Evolutionary conservation across 306 rosid species (phyloP), one percentile per base, ranked within the genome.

Genomic region (Phaseolus lunatus): DNA sequence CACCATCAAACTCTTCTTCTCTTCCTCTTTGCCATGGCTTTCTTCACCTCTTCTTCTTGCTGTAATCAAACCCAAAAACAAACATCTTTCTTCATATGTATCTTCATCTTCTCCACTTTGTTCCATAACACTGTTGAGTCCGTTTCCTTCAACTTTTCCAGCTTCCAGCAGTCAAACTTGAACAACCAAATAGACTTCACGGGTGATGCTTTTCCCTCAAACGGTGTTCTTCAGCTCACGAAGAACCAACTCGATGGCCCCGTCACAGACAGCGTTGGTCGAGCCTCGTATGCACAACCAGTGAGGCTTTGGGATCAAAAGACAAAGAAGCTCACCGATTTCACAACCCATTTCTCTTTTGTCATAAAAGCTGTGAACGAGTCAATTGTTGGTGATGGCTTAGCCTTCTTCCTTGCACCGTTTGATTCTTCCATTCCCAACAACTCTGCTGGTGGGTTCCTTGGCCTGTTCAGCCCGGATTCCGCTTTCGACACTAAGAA

Each of bases 261-360:
- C 16, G 80, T 86, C 27, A 73, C 78, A 4, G 5, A 45, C 10
- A 94, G 98, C 11, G 73, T 13, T 0, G 98, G 98, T 5, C 86
- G 96, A 3, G 91, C 91, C 62, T 86, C 88, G 0, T 90, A 64
- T 2, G 54, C 68, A 0, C 64, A 79, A 13, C 92, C 91, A 0
- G 84, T 94, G 33, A 89, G 4, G 63, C 84, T 91, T 5, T 94
- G 89, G 86, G 90, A 94, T 11, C 77, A 59, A 58, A 16, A 15
- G 67, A 89, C 92, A 0, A 57, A 76, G 15, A 75, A 72, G 54
- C 82, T 90, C 35, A 63, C 96, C 3, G 91, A 87, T 68, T 91
- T 92, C 83, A 82, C 85, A n/a, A 92, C 98, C 8, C 97, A 90
- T 22, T 89, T 94, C 80, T 62, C 96, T 18, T 94, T 94, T 29